Percentiles rank a stretch among this genome's conserved stretches.
phyloP scores from a whole-genome alignment of 73 alveolate species.

The Paramecium tetraurelia region DNA sequence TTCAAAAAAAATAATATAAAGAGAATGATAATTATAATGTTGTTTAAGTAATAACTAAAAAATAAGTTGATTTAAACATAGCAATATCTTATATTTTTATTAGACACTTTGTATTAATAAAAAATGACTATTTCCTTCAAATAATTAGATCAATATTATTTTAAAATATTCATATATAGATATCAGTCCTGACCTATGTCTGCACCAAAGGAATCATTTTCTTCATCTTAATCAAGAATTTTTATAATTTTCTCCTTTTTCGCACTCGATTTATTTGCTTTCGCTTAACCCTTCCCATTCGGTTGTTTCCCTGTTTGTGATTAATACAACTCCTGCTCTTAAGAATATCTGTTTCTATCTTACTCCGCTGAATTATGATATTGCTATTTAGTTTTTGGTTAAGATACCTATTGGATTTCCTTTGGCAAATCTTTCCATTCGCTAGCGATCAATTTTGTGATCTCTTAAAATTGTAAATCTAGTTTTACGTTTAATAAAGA shows the following conservation, averaged over 20 bases:
- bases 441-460: slow-evolving; percentile 59
- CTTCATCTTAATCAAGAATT: background rate
- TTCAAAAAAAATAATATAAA: background rate
- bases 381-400: background rate
- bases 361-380: background rate
- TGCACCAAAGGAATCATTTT: slow-evolving; percentile 34
- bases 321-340: background rate
- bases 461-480: slow-evolving; percentile 43
- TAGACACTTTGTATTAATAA: background rate
- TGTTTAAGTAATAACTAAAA: background rate
- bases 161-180: background rate
- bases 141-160: background rate
- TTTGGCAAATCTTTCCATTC: slow-evolving; percentile 62
- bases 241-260: background rate
- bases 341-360: slow-evolving; percentile 3
- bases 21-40: background rate
- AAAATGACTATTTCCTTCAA: background rate
- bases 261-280: background rate
- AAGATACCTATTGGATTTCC: slow-evolving; percentile 46
- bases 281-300: background rate
- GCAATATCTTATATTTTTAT: background rate
- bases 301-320: background rate
- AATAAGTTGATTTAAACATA: background rate
- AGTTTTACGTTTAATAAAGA: background rate
- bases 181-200: slow-evolving; percentile 31